Evolutionary conservation across 768 basidiomycete species (phyloP).

Genomic region (Tulasnella sp.): DNA sequence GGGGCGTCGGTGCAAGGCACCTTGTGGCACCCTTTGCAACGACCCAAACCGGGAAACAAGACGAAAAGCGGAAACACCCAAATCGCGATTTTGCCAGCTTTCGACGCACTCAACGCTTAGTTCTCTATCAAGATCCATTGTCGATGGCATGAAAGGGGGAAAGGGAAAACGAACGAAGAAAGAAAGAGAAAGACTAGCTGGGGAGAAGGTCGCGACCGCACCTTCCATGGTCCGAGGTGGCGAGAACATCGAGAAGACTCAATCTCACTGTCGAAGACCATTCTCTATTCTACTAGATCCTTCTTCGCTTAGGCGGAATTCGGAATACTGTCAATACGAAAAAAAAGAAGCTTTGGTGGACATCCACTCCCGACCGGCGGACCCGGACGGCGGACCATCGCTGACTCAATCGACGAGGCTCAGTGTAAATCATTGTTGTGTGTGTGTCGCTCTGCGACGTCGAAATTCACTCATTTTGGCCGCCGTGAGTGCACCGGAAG

Average conservation of each 20-base stretch:
- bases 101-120: too few relatives aligned
- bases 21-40: background rate
- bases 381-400: too few relatives aligned
- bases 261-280: background rate
- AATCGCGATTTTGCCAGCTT: background rate
- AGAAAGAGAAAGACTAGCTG: background rate
- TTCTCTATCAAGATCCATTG: background rate
- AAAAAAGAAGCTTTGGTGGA: too few relatives aligned
- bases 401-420: too few relatives aligned
- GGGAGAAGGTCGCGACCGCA: background rate
- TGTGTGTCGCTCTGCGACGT: too few relatives aligned
- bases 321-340: too few relatives aligned
- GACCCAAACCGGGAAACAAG: background rate
- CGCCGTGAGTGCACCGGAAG: too few relatives aligned
- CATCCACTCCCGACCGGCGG: too few relatives aligned
- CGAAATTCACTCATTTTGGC: too few relatives aligned
- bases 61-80: background rate
- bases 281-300: background rate
- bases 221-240: background rate
- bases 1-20: background rate
- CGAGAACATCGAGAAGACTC: background rate
- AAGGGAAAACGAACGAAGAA: background rate
- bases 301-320: background rate
- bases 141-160: background rate
- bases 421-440: too few relatives aligned